These are phyloP conservation scores for Otatea glauca DNA, from an alignment of 176 grass and related monocot species.

Conservation along the genomic window DNA sequence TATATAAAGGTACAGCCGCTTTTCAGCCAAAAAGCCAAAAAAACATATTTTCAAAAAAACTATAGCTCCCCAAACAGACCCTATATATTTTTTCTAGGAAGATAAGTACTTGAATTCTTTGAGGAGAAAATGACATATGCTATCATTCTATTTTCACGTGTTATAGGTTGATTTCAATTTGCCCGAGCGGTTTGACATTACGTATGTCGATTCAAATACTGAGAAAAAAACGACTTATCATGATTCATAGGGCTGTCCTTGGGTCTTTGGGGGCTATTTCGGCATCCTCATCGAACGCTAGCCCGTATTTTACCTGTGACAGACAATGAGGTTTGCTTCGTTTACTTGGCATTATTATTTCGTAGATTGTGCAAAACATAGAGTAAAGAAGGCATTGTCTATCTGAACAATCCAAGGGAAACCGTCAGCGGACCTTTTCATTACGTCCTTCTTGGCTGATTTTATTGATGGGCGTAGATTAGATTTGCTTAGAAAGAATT, in stretches of 20 bases:
- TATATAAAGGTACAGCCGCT: no score
- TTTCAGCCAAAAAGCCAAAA: no score
- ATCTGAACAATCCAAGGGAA: neutral
- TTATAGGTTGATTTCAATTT: conserved; percentile 97
- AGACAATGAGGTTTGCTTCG: conserved; percentile 69
- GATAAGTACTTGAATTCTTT: neutral
- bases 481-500: no score
- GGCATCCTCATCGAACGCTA: conserved; percentile 95
- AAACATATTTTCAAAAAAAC: no score
- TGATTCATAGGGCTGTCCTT: conserved; percentile 96
- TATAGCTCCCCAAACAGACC: no score
- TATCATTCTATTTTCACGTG: conserved; percentile 9
- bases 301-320: conserved; percentile 86
- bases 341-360: conserved; percentile 31
- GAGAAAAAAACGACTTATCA: conserved; percentile 86
- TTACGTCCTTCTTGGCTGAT: neutral
- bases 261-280: conserved; percentile 93
- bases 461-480: neutral
- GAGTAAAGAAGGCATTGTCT: neutral
- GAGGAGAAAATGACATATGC: neutral
- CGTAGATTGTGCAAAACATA: neutral
- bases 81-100: conserved; percentile 1
- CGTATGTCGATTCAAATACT: conserved; percentile 82
- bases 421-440: neutral
- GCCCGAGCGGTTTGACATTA: conserved; percentile 87